Percentiles rank a stretch among this genome's conserved stretches.
These are phyloP conservation scores for Pseudogymnoascus sp. DNA, from an alignment of 2,329 filamentous ascomycete genomes.

Conservation along the genomic window DNA sequence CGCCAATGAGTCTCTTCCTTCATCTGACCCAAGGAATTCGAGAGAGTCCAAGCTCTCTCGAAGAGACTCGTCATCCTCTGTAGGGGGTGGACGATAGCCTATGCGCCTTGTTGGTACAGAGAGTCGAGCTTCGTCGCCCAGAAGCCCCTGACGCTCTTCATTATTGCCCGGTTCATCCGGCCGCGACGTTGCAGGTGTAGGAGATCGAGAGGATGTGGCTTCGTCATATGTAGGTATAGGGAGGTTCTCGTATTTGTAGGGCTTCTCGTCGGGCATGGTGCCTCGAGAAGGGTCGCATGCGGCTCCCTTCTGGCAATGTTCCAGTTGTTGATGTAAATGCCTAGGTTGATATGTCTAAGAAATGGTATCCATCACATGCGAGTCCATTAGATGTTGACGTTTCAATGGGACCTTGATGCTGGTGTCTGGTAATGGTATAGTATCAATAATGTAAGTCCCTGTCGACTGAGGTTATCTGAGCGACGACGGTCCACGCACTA, in stretches of 20 bases:
- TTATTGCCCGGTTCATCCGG: conserved; percentile 58
- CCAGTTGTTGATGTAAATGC: background rate
- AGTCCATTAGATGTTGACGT: conserved; percentile 7
- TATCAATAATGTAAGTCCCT: background rate
- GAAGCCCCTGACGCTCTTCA: conserved; percentile 68
- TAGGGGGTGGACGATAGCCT: conserved; percentile 72
- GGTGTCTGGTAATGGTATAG: conserved; percentile 4
- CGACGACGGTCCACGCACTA: conserved; percentile 4
- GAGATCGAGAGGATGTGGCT: conserved; percentile 53
- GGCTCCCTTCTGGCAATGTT: background rate
- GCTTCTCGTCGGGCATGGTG: conserved; percentile 42
- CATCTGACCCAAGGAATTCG: conserved; percentile 43
- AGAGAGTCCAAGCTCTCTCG: conserved; percentile 26
- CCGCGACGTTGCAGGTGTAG: conserved; percentile 52
- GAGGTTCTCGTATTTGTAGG: conserved; percentile 48
- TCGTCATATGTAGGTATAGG: conserved; percentile 82
- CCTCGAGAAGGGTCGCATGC: conserved; percentile 7
- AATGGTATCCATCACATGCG: background rate
- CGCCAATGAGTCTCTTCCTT: conserved; percentile 41
- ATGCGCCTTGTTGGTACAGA: conserved; percentile 35
- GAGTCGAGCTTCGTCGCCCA: conserved; percentile 42
- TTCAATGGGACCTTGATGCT: background rate
- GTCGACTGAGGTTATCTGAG: background rate
- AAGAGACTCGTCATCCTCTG: conserved; percentile 62
- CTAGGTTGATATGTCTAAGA: background rate